These are phyloP conservation scores for Eragrostis nindensis DNA, from an alignment of 176 grass and related monocot genomes.

Conservation along the genomic window DNA sequence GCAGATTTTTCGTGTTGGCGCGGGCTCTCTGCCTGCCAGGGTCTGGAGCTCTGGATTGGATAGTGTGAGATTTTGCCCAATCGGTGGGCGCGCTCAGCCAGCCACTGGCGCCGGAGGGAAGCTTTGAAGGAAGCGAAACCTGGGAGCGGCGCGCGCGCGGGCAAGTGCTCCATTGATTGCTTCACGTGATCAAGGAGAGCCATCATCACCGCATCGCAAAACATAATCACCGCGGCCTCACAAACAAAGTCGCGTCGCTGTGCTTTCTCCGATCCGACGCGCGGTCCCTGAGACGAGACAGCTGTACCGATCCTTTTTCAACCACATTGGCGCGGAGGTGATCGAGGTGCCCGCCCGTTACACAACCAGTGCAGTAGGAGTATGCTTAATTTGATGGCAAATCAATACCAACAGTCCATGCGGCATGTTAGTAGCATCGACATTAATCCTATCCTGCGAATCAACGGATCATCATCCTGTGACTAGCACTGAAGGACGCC, in stretches of 20 bases:
- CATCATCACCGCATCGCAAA: not conserved
- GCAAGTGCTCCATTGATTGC: not conserved
- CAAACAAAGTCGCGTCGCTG: no score
- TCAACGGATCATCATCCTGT: not conserved
- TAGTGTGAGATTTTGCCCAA: not conserved
- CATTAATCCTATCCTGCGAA: not conserved
- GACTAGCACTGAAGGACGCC: not conserved
- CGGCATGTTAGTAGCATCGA: not conserved
- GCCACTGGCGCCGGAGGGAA: not conserved
- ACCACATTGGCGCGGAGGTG: not conserved
- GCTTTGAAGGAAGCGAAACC: not conserved
- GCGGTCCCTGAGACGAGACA: not conserved
- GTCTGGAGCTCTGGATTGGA: no score
- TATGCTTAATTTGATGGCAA: not conserved
- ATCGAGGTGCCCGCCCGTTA: no score
- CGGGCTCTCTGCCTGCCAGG: not conserved
- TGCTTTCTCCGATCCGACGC: no score
- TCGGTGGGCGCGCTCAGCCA: not conserved
- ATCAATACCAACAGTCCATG: not conserved
- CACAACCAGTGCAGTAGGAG: no score
- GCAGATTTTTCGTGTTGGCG: not conserved
- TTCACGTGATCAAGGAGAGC: not conserved
- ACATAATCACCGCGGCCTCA: not conserved
- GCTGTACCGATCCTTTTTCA: not conserved
- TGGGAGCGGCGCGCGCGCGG: not conserved